Percentiles rank a stretch among this genome's conserved stretches.
phyloP scores from a whole-genome alignment of 2,329 filamentous ascomycete species.

The Fusarium sp. region DNA sequence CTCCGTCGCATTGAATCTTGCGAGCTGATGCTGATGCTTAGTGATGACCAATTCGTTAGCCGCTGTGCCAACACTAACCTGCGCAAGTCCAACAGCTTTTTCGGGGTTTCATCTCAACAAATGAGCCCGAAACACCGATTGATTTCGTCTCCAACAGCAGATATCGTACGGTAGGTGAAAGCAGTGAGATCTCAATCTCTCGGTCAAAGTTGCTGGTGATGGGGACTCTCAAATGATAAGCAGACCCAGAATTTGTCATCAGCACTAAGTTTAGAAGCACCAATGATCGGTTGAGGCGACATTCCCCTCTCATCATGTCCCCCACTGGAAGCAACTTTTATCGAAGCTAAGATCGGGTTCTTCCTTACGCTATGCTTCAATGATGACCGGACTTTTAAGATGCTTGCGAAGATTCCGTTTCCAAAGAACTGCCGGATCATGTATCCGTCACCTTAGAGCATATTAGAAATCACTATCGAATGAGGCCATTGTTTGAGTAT shows the following conservation, averaged over 20 bases:
- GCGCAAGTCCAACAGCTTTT: constrained; percentile 34
- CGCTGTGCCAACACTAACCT: constrained; percentile 3
- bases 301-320: background rate
- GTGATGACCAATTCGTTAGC: background rate
- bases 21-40: constrained; percentile 19
- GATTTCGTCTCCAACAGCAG: no score
- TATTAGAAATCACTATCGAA: background rate
- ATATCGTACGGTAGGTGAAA: no score
- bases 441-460: background rate
- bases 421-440: background rate
- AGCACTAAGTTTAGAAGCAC: background rate
- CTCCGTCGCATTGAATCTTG: constrained; percentile 34
- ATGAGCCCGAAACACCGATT: background rate
- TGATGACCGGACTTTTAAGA: background rate
- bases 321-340: constrained; percentile 27
- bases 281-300: background rate
- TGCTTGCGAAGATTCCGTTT: background rate
- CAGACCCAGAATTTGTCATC: background rate
- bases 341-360: background rate
- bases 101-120: constrained; percentile 3
- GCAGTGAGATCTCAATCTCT: background rate
- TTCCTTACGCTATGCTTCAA: background rate
- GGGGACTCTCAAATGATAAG: background rate
- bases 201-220: constrained; percentile 17
- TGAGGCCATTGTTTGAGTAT: fast-evolving